Evolutionary conservation across 352 stramenopile genomes (phyloP).

Genomic region (Phytophthora hibernalis): DNA sequence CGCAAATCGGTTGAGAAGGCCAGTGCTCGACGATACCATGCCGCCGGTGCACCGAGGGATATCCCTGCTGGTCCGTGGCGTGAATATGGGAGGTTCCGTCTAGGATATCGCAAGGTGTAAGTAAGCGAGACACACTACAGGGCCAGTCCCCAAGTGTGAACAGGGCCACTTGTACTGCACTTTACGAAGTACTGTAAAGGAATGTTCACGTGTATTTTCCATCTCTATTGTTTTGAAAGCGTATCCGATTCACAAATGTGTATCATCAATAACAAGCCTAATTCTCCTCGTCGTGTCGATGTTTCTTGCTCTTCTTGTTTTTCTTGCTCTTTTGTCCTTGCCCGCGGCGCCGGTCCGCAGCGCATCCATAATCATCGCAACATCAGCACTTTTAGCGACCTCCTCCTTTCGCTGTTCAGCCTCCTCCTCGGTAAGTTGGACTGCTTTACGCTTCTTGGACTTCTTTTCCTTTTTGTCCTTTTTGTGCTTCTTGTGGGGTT

Average conservation of each 20-base stretch:
- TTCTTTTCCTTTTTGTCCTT: slow-evolving; percentile 53
- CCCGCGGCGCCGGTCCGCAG: slow-evolving; percentile 45
- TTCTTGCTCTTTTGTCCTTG: slow-evolving; percentile 54
- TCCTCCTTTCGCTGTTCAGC: slow-evolving; percentile 42
- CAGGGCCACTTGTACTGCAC: too few species aligned
- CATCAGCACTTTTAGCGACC: slow-evolving; percentile 53
- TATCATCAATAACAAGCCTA: slow-evolving; percentile 14
- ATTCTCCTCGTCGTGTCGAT: slow-evolving; percentile 33
- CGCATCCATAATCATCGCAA: slow-evolving; percentile 74
- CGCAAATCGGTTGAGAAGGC: slow-evolving; percentile 45
- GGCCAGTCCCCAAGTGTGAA: too few species aligned
- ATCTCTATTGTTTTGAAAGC: slow-evolving; percentile 30
- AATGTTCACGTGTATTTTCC: not conserved
- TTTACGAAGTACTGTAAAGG: too few species aligned
- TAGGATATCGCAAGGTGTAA: slow-evolving; percentile 45
- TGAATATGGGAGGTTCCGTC: slow-evolving; percentile 42
- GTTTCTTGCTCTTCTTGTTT: slow-evolving; percentile 59
- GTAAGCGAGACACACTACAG: too few species aligned
- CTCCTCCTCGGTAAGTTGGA: slow-evolving; percentile 31
- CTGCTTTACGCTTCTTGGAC: slow-evolving; percentile 55
- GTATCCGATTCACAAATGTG: slow-evolving; percentile 6
- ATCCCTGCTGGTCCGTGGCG: slow-evolving; percentile 27
- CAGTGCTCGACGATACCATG: slow-evolving; percentile 23
- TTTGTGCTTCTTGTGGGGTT: slow-evolving; percentile 27
- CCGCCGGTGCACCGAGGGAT: not conserved